A percentile compares a stretch with the other conserved stretches of the same genome.
These are phyloP conservation scores for Calamus simplicifolius DNA, from an alignment of 176 grass and related monocot genomes.

Conservation along the genomic window DNA sequence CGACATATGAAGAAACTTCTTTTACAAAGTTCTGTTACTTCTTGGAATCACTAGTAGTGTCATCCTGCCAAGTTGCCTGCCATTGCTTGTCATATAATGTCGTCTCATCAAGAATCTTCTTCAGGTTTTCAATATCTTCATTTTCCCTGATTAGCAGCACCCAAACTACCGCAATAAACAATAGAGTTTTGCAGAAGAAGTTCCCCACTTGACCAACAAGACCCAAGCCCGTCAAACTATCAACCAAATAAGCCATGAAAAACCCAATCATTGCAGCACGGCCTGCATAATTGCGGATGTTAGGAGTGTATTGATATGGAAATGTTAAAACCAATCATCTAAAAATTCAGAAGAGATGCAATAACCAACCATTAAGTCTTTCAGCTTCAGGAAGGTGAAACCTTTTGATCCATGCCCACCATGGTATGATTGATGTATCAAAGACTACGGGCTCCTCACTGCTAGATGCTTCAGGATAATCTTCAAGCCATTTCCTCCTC, in stretches of 20 bases:
- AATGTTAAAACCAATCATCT: too few relatives aligned
- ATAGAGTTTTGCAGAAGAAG: constrained; percentile 92
- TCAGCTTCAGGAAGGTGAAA: constrained; percentile 96
- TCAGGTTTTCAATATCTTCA: constrained; percentile 64
- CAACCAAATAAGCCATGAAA: constrained; percentile 98
- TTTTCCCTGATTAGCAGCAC: constrained; percentile 78
- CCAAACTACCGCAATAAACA: constrained; percentile 68
- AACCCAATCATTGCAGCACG: constrained; percentile 98
- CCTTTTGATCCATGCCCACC: constrained; percentile 87
- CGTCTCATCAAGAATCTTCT: constrained; percentile 70
- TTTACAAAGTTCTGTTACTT: background rate
- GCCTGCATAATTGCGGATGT: constrained; percentile 26
- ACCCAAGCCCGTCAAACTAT: constrained; percentile 76
- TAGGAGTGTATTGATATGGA: too few relatives aligned
- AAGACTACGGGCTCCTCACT: constrained; percentile 46
- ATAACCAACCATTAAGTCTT: constrained; percentile 68
- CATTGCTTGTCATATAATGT: constrained; percentile 97
- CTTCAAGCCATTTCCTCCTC: constrained; percentile 91
- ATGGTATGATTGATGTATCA: constrained; percentile 74
- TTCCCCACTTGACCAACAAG: constrained; percentile 85
- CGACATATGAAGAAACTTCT: too few relatives aligned
- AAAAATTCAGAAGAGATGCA: background rate
- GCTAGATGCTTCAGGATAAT: constrained; percentile 62
- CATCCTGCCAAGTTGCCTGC: constrained; percentile 92
- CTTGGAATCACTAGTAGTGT: constrained; percentile 9